phyloP scores from a whole-genome alignment of 1,284 basidiomycete genomes.

The Apiotrichum laibachii region DNA sequence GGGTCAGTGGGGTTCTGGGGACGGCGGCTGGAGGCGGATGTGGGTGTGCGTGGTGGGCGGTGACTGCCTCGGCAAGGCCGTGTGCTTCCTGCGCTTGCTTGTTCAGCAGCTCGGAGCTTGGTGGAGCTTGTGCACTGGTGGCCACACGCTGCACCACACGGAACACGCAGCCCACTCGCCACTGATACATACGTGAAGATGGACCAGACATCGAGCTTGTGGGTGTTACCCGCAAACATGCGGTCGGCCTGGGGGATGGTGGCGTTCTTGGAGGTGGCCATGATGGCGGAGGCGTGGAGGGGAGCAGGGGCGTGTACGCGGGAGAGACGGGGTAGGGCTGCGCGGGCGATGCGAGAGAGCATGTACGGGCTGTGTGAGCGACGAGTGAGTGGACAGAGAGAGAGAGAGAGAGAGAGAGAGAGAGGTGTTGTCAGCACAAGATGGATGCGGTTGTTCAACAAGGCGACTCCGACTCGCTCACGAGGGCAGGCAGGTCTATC shows the following conservation, averaged over 20 bases:
- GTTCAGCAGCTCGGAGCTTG: not conserved
- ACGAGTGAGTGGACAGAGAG: not conserved
- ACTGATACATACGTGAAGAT: constrained; percentile 72
- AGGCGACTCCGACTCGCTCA: too few species aligned
- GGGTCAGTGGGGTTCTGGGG: not conserved
- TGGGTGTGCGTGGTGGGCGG: too few species aligned
- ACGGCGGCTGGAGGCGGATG: not conserved
- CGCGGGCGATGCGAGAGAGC: constrained; percentile 8
- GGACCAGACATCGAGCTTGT: constrained; percentile 79
- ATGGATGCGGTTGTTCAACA: too few species aligned
- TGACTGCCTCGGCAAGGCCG: not conserved
- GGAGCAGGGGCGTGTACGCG: not conserved
- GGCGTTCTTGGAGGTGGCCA: constrained; percentile 30
- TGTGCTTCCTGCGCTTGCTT: too few species aligned
- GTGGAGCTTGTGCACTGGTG: too few species aligned
- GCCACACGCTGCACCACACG: not conserved
- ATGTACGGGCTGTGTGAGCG: not conserved
- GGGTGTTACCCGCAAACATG: constrained; percentile 48
- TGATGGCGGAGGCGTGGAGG: constrained; percentile 20
- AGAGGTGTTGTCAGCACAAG: too few species aligned
- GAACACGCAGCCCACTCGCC: not conserved
- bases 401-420: not conserved
- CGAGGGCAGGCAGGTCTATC: too few species aligned
- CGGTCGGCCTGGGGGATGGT: constrained; percentile 43
- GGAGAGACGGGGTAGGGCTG: not conserved